Base-by-base conservation (phyloP, 1,139 yeast genomes). In the Casaregolazyma suthepensis region DNA sequence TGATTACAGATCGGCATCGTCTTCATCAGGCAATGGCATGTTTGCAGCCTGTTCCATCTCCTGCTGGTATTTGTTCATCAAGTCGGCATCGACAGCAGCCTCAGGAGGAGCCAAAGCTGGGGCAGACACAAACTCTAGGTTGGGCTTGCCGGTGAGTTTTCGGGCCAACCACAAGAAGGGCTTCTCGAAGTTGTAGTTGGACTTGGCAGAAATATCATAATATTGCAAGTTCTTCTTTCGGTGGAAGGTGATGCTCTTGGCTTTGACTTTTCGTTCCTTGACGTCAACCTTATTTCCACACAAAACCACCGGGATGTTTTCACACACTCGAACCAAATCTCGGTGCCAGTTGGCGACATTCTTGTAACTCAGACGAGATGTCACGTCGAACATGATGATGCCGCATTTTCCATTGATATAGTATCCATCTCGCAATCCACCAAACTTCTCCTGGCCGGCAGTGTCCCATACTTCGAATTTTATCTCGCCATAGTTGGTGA, bases 21-120 rank as follows among this genome's bases (percentile, higher is more conserved):
- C 99, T 79, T 94, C 99, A 78, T 94, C 99, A 65, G 99, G 99
- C 76, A 94, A 87, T 75, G 99, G 99, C 82, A 93, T 81, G 65
- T 97, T 96, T 65, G 98, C 90, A 70, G 99, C 99, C 78, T 88
- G 94, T 75, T 89, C 96, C 96, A 94, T 93, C 80, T 94, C 99
- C 74, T 89, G 94, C 82, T 93, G 97, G 81, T 93, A 94, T 79
- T 91, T 89, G 79, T 83, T 85, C 97, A 94, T 89, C 79, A 93
- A 83, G 67, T 85, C 93, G 66, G 89, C 87, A 72, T 94, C 99
- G 68, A 94, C 97, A 72, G 84, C 87, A 66, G 93, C 98, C 82
- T 94, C 99, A 71, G 99, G 99, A 69, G 99, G 99, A 72, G 97
- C 98, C 76, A 94, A 84, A 63, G 99, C 99, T 66, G 99, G 99